phyloP scores from a whole-genome alignment of 805 yeast genomes.

The Myxozyma monticola region DNA sequence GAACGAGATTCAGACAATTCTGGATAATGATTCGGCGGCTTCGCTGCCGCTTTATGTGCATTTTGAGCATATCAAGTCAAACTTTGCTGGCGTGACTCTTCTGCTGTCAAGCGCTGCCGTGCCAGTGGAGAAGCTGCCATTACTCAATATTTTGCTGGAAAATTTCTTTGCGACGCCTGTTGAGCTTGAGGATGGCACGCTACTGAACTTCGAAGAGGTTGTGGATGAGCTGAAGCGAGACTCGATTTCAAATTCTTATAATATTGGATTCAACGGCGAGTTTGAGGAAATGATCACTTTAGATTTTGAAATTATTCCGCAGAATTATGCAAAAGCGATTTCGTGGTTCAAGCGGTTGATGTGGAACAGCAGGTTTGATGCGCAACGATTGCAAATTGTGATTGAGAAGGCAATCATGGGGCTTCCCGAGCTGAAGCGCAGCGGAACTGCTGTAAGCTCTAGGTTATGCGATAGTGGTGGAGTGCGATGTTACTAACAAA shows the following conservation, averaged over 20 bases:
- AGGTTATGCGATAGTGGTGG: too few relatives aligned
- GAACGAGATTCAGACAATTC: conserved; percentile 29
- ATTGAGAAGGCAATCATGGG: conserved; percentile 61
- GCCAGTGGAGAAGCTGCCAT: conserved; percentile 57
- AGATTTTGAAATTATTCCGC: conserved; percentile 58
- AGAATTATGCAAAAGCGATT: conserved; percentile 66
- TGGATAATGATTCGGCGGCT: conserved; percentile 21
- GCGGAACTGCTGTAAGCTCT: conserved; percentile 63
- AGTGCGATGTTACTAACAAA: too few relatives aligned
- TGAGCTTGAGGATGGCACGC: conserved; percentile 57
- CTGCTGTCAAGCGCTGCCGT: conserved; percentile 57
- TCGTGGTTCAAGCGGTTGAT: conserved; percentile 73
- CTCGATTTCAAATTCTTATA: conserved; percentile 55
- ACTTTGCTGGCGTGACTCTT: conserved; percentile 70
- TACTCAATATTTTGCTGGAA: conserved; percentile 59
- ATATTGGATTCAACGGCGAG: conserved; percentile 57
- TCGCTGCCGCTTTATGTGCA: conserved; percentile 70
- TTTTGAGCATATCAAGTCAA: conserved; percentile 75
- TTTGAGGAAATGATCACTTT: conserved; percentile 68
- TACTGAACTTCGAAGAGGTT: conserved; percentile 72
- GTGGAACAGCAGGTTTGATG: conserved; percentile 69
- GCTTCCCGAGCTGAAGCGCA: conserved; percentile 62
- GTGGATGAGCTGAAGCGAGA: conserved; percentile 71
- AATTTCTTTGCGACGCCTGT: conserved; percentile 75
- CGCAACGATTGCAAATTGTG: conserved; percentile 64